Base-by-base conservation (phyloP, 1,284 basidiomycete genomes). In the Apiotrichum gracile region DNA sequence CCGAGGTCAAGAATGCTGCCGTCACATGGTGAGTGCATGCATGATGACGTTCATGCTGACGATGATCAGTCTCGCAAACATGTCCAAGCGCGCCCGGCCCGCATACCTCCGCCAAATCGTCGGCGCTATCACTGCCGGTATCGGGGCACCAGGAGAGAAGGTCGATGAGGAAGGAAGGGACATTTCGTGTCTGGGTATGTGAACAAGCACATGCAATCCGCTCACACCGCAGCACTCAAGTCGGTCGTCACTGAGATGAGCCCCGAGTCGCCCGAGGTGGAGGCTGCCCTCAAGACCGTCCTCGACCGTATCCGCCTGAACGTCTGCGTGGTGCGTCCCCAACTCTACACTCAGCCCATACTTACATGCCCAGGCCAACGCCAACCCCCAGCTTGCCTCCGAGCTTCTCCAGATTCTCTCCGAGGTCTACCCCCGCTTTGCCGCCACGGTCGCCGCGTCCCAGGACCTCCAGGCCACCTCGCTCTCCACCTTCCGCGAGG, bases 1-100 rank as follows among this genome's bases (percentile, higher is more conserved):
- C 90, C 16, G 94, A 98, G 77, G 96, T 98, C 61, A 97, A 97
- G 80, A 97, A 97, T 71, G 87, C 92, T 69, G 91, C 91, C 2
- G 93, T 96, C 16, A 90, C 91, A 77, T 92, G 90, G 93, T 90
- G 64, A 64, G 60, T 61, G 24, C 9, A 26, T 41, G 5, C 7
- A 9, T 41, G 8, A 19, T 16, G 27, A 31, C 13, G 24, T 17
- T 7, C 13, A 40, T 25, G 31, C 44, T 59, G 41, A 57, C 40
- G n/a, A 7, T 7, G 26, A 4, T 3, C 49, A 71, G 67, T 38
- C 45, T 71, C n/a, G 66, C 67, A 2, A 61, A 59, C 35, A 65
- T 73, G 64, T 60, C 66, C 13, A 60, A 62, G 40, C 64, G 56
- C 44, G 60, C 66, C 4, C 55, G 73, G n/a, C 55, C 61, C 9